Percentiles rank a stretch among this genome's conserved stretches.
Evolutionary conservation across 192 early-diverging fungal species (phyloP).

Genomic region (Umbelopsis ramanniana): DNA sequence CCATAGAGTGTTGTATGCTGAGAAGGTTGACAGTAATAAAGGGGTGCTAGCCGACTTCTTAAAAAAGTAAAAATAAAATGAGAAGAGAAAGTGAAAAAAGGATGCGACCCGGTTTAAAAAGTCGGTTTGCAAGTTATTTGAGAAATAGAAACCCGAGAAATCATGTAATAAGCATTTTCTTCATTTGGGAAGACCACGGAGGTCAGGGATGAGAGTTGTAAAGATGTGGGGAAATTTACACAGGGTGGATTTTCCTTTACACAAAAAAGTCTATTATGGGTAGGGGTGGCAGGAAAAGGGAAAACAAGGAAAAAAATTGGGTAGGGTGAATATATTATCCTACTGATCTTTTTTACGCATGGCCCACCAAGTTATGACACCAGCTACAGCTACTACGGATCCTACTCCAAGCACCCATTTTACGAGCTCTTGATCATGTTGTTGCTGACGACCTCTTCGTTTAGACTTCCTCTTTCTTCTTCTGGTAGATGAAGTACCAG

Average conservation of each 20-base stretch:
- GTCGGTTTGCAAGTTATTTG: neutral
- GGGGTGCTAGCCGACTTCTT: neutral
- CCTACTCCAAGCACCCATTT: slow-evolving; percentile 20
- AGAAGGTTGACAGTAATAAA: neutral
- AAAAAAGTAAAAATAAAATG: neutral
- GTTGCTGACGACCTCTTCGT: slow-evolving; percentile 1
- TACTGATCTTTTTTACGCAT: slow-evolving; percentile 31
- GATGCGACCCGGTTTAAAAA: neutral
- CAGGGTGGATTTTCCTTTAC: neutral
- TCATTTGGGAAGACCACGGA: neutral
- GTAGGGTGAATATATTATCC: slow-evolving; percentile 11
- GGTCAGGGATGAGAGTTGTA: neutral
- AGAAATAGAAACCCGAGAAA: neutral
- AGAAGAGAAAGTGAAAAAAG: neutral
- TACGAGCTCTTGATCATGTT: neutral
- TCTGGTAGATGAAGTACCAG: slow-evolving; percentile 2
- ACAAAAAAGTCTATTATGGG: neutral
- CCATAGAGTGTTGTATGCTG: neutral
- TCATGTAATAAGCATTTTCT: slow-evolving; percentile 8
- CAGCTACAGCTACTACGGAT: slow-evolving; percentile 31
- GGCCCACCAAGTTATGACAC: slow-evolving; percentile 34
- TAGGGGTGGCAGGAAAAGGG: neutral
- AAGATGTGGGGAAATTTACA: neutral
- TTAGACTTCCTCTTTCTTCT: slow-evolving; percentile 26
- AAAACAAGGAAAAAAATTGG: slow-evolving; percentile 5